Base-by-base conservation (phyloP, 768 basidiomycete species). In the Neoboletus subvelutipes region DNA sequence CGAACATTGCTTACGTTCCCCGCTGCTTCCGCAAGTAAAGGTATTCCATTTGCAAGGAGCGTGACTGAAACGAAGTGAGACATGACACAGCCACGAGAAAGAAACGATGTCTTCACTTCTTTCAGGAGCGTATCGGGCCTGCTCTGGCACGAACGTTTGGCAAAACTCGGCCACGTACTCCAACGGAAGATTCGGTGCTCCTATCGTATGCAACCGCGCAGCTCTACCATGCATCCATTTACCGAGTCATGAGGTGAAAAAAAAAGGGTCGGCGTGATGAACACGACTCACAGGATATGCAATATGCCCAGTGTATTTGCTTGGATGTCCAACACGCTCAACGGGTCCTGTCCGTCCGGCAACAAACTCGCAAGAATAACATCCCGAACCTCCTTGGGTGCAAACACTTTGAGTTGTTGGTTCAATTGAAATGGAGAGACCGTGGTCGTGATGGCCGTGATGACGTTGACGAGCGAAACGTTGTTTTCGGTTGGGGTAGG, bases 91-190 rank as follows among this genome's bases (percentile, higher is more conserved):
- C 12, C 18, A 9, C 18, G 4, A 18, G 41, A 36, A 20, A 17
- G 13, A 55, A 49, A 29, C 20, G 37, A 8, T 3, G 33, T 28
- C 56, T 71, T 18, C 58, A 87, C 90, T 80, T 70, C 85, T 82
- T 58, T 92, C 88, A 5, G 89, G 87, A 2, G 83, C 87, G 45
- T 78, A 68, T 28, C 88, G 77, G 29, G 87, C 87, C 29, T 86
- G 83, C 47, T 82, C 80, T 1, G 86, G 81, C 42, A 77, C 73
- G 57, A 92, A 91, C n/a, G 60, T 59, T 7, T 69, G 71, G 64
- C 88, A 90, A 67, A 93, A 94, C 12, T 77, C 67, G 42, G 74
- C 64, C 26, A 92, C 72, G 4, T 78, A 65, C 1, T 68, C 58
- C 63, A 76, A 73, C 0, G 77, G 67, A 2, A 83, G 81, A n/a